Conservation (phyloP, 169 alveolate species). For the Neospora caninum region DNA sequence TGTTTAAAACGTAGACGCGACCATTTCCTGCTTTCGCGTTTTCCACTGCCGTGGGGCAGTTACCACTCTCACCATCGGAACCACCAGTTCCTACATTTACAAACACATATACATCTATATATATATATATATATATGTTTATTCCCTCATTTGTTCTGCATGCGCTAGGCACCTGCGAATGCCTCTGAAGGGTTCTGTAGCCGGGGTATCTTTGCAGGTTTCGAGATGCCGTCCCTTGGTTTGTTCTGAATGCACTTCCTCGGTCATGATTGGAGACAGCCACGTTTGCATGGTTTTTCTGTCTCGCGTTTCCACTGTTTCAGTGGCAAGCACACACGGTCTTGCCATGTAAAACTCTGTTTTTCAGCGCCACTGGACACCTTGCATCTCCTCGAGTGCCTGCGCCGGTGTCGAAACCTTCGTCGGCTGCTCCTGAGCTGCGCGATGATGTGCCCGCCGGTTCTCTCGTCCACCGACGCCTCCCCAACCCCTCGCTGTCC, state of each 20-base stretch:
- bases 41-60: not conserved
- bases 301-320: too few species aligned
- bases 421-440: constrained; percentile 11
- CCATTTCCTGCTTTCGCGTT: not conserved
- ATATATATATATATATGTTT: too few species aligned
- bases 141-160: too few species aligned
- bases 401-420: not conserved
- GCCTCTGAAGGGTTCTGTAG: too few species aligned
- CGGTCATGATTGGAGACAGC: too few species aligned
- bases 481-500: not conserved
- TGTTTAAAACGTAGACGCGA: not conserved
- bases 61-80: not conserved
- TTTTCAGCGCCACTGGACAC: constrained; percentile 4
- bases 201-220: too few species aligned
- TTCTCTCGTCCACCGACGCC: not conserved
- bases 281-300: too few species aligned
- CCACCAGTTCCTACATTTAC: not conserved
- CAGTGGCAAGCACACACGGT: too few species aligned
- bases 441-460: not conserved
- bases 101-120: not conserved
- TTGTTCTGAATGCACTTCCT: too few species aligned
- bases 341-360: too few species aligned
- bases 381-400: constrained; percentile 10
- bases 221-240: too few species aligned
- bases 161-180: too few species aligned